Conservation (phyloP, 495 filamentous ascomycete genomes). For the Mytilinidion resinicola region DNA sequence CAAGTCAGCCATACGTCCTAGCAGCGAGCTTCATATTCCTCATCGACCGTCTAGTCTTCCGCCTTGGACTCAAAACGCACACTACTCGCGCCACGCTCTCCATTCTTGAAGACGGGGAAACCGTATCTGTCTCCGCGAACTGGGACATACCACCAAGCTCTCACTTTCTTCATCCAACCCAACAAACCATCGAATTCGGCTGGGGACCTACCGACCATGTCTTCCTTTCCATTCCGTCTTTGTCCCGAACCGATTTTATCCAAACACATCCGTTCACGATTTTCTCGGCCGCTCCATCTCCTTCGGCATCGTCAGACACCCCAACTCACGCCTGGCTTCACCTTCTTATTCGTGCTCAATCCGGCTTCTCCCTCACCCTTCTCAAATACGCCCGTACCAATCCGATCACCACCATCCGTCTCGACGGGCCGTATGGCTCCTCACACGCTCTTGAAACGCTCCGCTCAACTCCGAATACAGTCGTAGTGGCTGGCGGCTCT, state of each 20-base stretch:
- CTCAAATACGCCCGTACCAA: constrained; percentile 43
- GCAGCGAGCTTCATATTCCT: constrained; percentile 55
- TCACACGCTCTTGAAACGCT: constrained; percentile 41
- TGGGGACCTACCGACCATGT: constrained; percentile 53
- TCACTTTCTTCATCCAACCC: constrained; percentile 4
- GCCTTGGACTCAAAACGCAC: constrained; percentile 42
- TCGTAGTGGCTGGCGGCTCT: constrained; percentile 56
- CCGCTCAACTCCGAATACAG: constrained; percentile 36
- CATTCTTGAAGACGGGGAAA: constrained; percentile 46
- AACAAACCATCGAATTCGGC: constrained; percentile 38
- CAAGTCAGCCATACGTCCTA: constrained; percentile 39
- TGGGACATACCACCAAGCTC: constrained; percentile 20
- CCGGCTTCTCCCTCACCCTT: constrained; percentile 52
- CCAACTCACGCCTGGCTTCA: constrained; percentile 40
- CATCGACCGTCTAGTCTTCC: constrained; percentile 53
- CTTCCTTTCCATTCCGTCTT: constrained; percentile 49
- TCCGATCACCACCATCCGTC: constrained; percentile 31
- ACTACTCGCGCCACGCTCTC: constrained; percentile 41
- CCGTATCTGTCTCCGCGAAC: constrained; percentile 41
- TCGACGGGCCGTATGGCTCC: constrained; percentile 57
- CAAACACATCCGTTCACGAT: constrained; percentile 59
- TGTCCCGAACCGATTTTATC: constrained; percentile 42
- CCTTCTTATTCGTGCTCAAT: constrained; percentile 51
- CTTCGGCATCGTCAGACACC: background rate
- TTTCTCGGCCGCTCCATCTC: constrained; percentile 43